Percentiles rank a stretch among this genome's conserved stretches.
Conservation (phyloP, 768 basidiomycete species). For the Hypsizygus marmoreus region DNA sequence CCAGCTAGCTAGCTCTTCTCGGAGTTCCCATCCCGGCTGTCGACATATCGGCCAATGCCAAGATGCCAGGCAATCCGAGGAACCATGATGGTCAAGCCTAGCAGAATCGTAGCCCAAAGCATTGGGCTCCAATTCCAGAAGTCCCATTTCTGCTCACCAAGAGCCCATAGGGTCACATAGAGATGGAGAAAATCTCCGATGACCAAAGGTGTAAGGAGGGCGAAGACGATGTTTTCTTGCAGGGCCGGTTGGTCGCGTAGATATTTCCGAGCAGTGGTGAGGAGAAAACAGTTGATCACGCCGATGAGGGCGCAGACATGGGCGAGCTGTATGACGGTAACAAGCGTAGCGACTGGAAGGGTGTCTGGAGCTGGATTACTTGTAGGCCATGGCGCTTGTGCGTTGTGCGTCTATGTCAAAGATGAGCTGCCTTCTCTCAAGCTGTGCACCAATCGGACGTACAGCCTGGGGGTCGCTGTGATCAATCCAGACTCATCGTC, state of each 20-base stretch:
- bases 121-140: slow-evolving; percentile 65
- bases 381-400: slow-evolving; percentile 73
- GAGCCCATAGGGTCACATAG: slow-evolving; percentile 69
- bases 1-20: slow-evolving; percentile 17
- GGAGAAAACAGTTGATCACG: slow-evolving; percentile 66
- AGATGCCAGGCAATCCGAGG: slow-evolving; percentile 76
- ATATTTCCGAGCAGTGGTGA: slow-evolving; percentile 61
- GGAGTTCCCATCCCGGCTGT: slow-evolving; percentile 54
- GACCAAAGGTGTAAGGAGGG: slow-evolving; percentile 67
- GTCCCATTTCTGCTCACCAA: slow-evolving; percentile 71
- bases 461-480: slow-evolving; percentile 64
- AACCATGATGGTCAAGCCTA: slow-evolving; percentile 66
- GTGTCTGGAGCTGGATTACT: slow-evolving; percentile 45
- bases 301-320: slow-evolving; percentile 79
- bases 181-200: slow-evolving; percentile 71
- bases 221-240: slow-evolving; percentile 71
- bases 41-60: slow-evolving; percentile 73
- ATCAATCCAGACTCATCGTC: slow-evolving; percentile 12
- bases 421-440: slow-evolving; percentile 2
- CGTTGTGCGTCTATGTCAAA: slow-evolving; percentile 60
- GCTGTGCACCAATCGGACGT: slow-evolving; percentile 25
- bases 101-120: slow-evolving; percentile 65
- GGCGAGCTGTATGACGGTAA: slow-evolving; percentile 74
- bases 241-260: slow-evolving; percentile 57
- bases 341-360: slow-evolving; percentile 62